A percentile compares a stretch with the other conserved stretches of the same genome.
Evolutionary conservation across 345 rosid genomes (phyloP).

Genomic region (Eucalyptus coolabah): DNA sequence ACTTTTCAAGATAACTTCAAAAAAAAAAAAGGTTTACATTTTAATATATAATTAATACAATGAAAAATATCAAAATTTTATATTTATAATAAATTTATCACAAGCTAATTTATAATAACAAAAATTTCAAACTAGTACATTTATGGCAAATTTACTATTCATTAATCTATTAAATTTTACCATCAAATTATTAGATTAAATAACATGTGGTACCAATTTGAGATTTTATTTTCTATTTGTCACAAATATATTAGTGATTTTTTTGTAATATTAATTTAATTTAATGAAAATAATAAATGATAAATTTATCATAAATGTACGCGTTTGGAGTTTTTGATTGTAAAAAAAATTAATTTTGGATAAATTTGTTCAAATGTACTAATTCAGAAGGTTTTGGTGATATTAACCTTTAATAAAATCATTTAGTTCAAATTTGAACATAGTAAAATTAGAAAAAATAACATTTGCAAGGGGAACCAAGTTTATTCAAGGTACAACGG

Average conservation of each 20-base stretch:
- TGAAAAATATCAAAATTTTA: accelerated
- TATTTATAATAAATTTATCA: no score
- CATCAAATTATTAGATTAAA: accelerated
- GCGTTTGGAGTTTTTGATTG: no score
- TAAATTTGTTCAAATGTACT: no score
- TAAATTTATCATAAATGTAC: no score
- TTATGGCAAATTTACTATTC: accelerated
- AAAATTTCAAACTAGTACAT: accelerated
- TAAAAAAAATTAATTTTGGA: no score
- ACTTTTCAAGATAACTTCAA: background rate
- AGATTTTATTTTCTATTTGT: no score
- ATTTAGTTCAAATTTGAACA: background rate
- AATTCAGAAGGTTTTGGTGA: no score
- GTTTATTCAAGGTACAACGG: background rate
- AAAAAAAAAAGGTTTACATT: background rate
- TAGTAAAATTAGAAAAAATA: background rate
- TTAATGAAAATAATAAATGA: no score
- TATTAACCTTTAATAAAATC: background rate
- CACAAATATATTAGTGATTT: no score
- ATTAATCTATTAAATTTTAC: accelerated
- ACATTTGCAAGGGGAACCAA: background rate
- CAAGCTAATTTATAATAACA: no score
- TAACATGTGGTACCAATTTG: accelerated
- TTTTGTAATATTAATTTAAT: no score
- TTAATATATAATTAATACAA: no score